Base-by-base conservation (phyloP, 78 protist genomes). In the Salpingoeca rosetta region DNA sequence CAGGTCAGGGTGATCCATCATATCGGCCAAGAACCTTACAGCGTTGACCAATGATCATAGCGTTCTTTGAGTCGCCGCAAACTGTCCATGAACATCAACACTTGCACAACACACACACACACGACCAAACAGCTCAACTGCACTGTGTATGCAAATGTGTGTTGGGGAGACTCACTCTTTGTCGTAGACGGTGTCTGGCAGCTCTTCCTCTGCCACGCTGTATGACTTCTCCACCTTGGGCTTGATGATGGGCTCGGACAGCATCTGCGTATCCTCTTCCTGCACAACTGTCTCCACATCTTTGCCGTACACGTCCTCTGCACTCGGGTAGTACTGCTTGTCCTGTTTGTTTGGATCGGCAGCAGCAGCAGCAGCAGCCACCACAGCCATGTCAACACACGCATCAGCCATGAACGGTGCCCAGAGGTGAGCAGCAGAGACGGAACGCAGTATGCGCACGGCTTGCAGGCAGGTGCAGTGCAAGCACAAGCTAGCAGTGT, bases 181-280 rank as follows among this genome's bases (percentile, higher is more conserved):
- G 38, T 35, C 35, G 85, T 76, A 92, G 10, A 44, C 35, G 3
- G 93, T 92, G 38, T 11, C 17, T 0, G 95, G 95, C 2, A 87
- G 37, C 35, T 44, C n/a, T 40, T 82, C 26, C 56, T 93, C 95
- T 22, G 36, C 39, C 28, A 38, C 22, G 26, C 90, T 89, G 72
- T 44, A 89, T 35, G 89, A 45, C 81, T 92, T 90, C 24, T 27
- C 43, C 31, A n/a, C 10, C 43, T 88, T 26, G 26, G 99, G 98
- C 44, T 89, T 94, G 11, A 98, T 90, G 40, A 98, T 98, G n/a
- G 99, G 99, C 88, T 91, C 85, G 0, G 91, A 81, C 45, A 98
- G 79, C 24, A 95, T 91, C 85, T 96, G 98, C 25, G 98, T 92
- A 88, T 98, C 99, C 89, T 98, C 99, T 35, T 97, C 99, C 83